Base-by-base conservation (phyloP, 768 basidiomycete species). In the Mycena kentingensis region DNA sequence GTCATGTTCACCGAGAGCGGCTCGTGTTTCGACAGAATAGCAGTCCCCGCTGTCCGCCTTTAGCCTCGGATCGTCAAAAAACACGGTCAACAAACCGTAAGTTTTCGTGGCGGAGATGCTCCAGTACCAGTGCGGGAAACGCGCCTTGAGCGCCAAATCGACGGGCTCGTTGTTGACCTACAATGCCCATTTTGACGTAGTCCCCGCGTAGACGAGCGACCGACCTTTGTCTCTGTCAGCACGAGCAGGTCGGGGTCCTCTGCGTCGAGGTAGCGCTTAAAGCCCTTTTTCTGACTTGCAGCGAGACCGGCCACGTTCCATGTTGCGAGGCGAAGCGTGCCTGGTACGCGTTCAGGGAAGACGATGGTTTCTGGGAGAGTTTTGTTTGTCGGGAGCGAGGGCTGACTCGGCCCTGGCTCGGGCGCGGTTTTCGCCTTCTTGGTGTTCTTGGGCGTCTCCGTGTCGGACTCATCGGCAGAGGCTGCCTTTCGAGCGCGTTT, bases 171-270 rank as follows among this genome's bases (percentile, higher is more conserved):
- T 74, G 64, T 91, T 92, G 39, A 91, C 82, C 90, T 93, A 47
- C 37, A 24, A 22, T 54, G 15, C 32, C 34, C 31, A 16, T 19
- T 35, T 21, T 2, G 8, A 49, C 24, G n/a, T 13, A 22, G n/a
- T 5, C 2, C 12, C 5, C 4, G 24, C 19, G 35, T n/a, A 25
- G 22, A 16, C 8, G 12, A 46, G 25, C 58, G 45, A 8, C 15
- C 19, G 42, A 83, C 90, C 77, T 93, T 95, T 10, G 91, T 93
- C 72, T 95, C 93, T 0, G 89, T 91, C 36, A 95, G 72, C 15
- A 94, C 78, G 21, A 94, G 74, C 24, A 95, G 75, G 63, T 95
- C 93, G 0, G 93, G 83, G 63, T 93, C 85, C 61, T 95, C 93
- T 2, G 90, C 90, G 58, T 90, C 85, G 27, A 93, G 75, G 63